Percentiles rank a stretch among this genome's conserved stretches.
Conservation (phyloP, 2,329 filamentous ascomycete species). For the Cryphonectria carpinicola region DNA sequence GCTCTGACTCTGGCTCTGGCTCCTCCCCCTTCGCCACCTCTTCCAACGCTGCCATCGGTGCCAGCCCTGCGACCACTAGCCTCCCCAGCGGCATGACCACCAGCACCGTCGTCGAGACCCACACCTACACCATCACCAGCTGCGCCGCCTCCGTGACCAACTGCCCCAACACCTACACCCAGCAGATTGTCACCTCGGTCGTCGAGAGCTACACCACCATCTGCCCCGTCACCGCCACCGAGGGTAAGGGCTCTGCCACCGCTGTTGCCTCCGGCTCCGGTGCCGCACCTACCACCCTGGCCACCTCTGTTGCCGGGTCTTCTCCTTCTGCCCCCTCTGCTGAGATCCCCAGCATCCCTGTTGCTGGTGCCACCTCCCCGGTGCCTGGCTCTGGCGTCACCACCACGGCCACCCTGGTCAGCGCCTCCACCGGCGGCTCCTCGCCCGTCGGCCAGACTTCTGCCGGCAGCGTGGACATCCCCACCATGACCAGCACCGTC, state of each 20-base stretch:
- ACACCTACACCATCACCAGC: constrained; percentile 38
- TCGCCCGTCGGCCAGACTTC: constrained; percentile 14
- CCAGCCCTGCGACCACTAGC: constrained; percentile 5
- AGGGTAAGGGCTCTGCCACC: constrained; percentile 21
- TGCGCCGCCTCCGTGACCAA: constrained; percentile 37
- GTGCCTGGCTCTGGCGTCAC: not conserved
- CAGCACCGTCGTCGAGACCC: constrained; percentile 33
- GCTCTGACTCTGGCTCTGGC: not conserved
- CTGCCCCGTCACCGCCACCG: constrained; percentile 33
- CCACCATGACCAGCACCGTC: constrained; percentile 24
- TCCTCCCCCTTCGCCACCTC: not conserved
- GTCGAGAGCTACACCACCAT: constrained; percentile 34
- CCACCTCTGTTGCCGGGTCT: not conserved
- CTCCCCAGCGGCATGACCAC: constrained; percentile 30
- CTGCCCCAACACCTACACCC: constrained; percentile 37
- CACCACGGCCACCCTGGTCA: not conserved
- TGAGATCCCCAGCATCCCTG: constrained; percentile 7
- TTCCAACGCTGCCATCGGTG: constrained; percentile 19
- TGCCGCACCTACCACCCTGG: constrained; percentile 5
- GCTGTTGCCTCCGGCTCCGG: not conserved
- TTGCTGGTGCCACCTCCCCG: not conserved
- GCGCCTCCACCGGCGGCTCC: constrained; percentile 6
- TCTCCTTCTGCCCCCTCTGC: constrained; percentile 4
- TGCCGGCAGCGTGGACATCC: constrained; percentile 16
- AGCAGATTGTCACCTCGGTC: constrained; percentile 35